Conservation (phyloP, 805 yeast genomes). For the Saturnispora bothae region DNA sequence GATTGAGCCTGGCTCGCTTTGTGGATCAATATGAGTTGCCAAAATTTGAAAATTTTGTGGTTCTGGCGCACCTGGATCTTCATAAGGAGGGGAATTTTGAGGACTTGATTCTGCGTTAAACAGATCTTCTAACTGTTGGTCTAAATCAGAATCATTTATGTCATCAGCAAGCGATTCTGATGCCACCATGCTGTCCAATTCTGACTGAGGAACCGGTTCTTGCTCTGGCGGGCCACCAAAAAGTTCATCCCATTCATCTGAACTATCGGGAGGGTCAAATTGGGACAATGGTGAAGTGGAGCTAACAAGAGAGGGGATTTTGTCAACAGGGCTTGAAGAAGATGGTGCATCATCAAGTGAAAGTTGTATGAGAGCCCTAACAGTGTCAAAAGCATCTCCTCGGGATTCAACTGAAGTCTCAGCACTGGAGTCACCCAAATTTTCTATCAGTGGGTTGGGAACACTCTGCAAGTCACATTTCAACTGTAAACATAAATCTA, state of each 20-base stretch:
- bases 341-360: conserved; percentile 6
- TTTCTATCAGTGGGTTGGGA: no score
- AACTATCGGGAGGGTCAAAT: no score
- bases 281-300: no score
- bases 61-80: conserved; percentile 78
- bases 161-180: no score
- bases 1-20: conserved; percentile 34
- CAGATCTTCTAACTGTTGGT: conserved; percentile 11
- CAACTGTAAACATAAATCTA: conserved; percentile 53
- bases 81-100: conserved; percentile 34
- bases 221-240: conserved; percentile 14
- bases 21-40: conserved; percentile 15
- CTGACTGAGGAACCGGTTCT: no score
- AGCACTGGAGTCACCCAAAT: conserved; percentile 9
- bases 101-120: conserved; percentile 1
- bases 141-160: conserved; percentile 15
- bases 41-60: conserved; percentile 48
- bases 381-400: neutral
- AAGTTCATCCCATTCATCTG: conserved; percentile 24
- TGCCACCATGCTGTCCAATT: no score
- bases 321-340: no score
- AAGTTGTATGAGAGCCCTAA: conserved; percentile 21
- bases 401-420: no score
- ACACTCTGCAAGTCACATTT: no score
- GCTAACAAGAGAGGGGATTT: no score